Evolutionary conservation across 202 grass and related monocot genomes (phyloP).

Genomic region (Eragrostis tef): DNA sequence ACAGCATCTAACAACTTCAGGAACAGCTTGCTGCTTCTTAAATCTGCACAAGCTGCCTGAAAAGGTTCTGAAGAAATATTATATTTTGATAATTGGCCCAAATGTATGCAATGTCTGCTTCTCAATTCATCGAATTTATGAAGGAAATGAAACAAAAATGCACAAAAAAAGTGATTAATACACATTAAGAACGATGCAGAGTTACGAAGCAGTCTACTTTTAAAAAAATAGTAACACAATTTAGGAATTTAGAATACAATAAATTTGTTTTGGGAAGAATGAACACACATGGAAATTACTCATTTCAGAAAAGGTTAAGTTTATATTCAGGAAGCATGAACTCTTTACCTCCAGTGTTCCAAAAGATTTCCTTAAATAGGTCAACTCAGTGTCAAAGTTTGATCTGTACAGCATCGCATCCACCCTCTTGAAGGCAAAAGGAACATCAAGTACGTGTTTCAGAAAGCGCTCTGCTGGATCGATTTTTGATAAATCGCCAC

Average conservation of each 20-base stretch:
- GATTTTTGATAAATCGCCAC: slow-evolving; percentile 63
- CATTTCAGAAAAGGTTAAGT: not conserved
- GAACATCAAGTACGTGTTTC: slow-evolving; percentile 69
- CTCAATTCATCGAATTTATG: not conserved
- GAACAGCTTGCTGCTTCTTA: slow-evolving; percentile 78
- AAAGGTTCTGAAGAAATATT: slow-evolving; percentile 59
- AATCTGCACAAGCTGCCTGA: slow-evolving; percentile 76
- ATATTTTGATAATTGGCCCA: slow-evolving; percentile 38
- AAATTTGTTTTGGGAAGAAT: slow-evolving; percentile 15
- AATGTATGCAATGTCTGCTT: slow-evolving; percentile 4
- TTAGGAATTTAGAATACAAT: not conserved
- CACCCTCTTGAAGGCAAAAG: slow-evolving; percentile 87
- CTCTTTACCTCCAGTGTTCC: slow-evolving; percentile 71
- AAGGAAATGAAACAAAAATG: slow-evolving; percentile 15
- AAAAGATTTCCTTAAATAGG: slow-evolving; percentile 75
- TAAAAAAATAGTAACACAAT: not conserved
- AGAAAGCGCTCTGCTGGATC: slow-evolving; percentile 76
- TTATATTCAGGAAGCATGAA: slow-evolving; percentile 17
- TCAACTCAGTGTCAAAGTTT: slow-evolving; percentile 70
- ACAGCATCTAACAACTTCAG: slow-evolving; percentile 76
- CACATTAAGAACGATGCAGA: slow-evolving; percentile 12
- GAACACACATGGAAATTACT: not conserved
- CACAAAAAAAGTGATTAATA: not conserved
- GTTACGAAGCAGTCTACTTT: slow-evolving; percentile 15
- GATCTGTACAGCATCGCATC: slow-evolving; percentile 81